phyloP scores from a whole-genome alignment of 495 filamentous ascomycete genomes.

The Penicillium riverlandense region DNA sequence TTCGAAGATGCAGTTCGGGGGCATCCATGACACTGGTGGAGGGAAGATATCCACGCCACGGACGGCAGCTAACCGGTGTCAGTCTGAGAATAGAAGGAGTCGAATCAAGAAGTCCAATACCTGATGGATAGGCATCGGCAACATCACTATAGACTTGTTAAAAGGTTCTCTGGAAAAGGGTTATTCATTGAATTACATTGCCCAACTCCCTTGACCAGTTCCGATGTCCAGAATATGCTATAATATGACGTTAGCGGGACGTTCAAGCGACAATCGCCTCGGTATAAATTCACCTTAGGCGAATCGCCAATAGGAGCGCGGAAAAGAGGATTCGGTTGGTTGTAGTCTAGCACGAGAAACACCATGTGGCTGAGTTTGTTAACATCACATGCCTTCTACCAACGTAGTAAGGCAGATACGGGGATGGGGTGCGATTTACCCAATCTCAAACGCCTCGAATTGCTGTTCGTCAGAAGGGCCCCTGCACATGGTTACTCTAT shows the following conservation, averaged over 20 bases:
- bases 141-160: slow-evolving; percentile 5
- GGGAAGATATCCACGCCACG: slow-evolving; percentile 7
- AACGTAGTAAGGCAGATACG: background rate
- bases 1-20: slow-evolving; percentile 17
- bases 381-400: background rate
- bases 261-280: background rate
- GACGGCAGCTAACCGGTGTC: slow-evolving; percentile 1
- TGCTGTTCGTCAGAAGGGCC: slow-evolving; percentile 9
- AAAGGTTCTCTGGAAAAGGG: background rate
- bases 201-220: slow-evolving; percentile 14
- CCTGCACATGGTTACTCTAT: slow-evolving; percentile 1
- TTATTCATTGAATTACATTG: slow-evolving; percentile 7
- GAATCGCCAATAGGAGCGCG: slow-evolving; percentile 9
- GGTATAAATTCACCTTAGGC: slow-evolving; percentile 6
- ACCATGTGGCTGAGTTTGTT: slow-evolving; percentile 7
- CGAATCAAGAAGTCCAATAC: background rate
- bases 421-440: slow-evolving; percentile 4
- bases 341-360: slow-evolving; percentile 11
- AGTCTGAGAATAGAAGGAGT: slow-evolving; percentile 2
- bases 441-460: slow-evolving; percentile 10
- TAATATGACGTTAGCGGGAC: slow-evolving; percentile 1
- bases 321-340: slow-evolving; percentile 8
- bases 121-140: slow-evolving; percentile 7
- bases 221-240: slow-evolving; percentile 16
- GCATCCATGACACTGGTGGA: slow-evolving; percentile 9